Conservation (phyloP, 352 stramenopile species). For the Paralagenidium karlingii region DNA sequence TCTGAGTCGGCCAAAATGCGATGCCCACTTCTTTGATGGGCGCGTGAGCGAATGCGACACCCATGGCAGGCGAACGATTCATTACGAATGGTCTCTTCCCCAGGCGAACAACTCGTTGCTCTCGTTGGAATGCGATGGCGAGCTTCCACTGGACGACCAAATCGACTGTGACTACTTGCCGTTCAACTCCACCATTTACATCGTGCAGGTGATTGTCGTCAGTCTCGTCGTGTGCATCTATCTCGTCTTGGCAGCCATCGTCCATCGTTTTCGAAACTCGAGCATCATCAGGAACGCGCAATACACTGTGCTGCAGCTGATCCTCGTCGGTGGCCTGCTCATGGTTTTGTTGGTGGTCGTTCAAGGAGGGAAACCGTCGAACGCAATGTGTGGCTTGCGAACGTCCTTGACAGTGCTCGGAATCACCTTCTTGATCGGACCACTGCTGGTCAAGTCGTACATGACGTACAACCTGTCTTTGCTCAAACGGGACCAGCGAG, state of each 20-base stretch:
- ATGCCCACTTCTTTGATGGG: conserved; percentile 26
- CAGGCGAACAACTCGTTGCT: conserved; percentile 3
- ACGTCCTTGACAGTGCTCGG: too few species aligned
- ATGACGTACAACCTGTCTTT: too few species aligned
- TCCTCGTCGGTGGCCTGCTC: too few species aligned
- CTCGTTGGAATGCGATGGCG: conserved; percentile 20
- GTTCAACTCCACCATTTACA: conserved; percentile 4
- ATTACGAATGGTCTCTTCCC: conserved; percentile 23
- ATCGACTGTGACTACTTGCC: conserved; percentile 32
- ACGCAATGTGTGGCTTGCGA: too few species aligned
- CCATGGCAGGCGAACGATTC: conserved; percentile 9
- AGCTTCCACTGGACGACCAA: neutral
- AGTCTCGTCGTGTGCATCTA: conserved; percentile 8
- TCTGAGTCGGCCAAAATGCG: conserved; percentile 13
- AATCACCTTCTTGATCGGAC: too few species aligned
- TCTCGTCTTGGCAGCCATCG: neutral
- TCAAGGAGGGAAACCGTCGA: too few species aligned
- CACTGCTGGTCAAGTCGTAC: too few species aligned
- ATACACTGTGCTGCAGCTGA: too few species aligned
- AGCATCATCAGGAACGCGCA: too few species aligned
- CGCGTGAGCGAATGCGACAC: conserved; percentile 16
- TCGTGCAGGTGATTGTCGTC: conserved; percentile 10
- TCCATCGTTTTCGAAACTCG: too few species aligned
- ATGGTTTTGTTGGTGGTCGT: too few species aligned
- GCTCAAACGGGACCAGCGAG: too few species aligned